A percentile compares a stretch with the other conserved stretches of the same genome.
Evolutionary conservation across 306 rosid genomes (phyloP).

Genomic region (Begonia loranthoides): DNA sequence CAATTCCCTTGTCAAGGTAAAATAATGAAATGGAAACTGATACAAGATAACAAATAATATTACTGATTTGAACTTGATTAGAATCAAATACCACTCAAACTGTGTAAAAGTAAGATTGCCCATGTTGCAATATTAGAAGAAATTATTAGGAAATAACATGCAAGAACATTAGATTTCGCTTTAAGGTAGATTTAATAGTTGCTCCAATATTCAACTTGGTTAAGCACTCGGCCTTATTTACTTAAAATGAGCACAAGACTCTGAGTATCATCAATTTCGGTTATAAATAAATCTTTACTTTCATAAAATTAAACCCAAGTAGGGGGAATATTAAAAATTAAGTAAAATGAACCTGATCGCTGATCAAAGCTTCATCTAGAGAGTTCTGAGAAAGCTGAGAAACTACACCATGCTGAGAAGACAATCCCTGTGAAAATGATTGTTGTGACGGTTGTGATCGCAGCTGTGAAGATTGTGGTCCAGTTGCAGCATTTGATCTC

Average conservation of each 20-base stretch:
- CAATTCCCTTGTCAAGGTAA: too few relatives aligned
- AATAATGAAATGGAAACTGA: too few relatives aligned
- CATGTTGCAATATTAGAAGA: too few relatives aligned
- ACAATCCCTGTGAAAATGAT: slow-evolving; percentile 73
- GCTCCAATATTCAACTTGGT: too few relatives aligned
- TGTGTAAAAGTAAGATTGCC: too few relatives aligned
- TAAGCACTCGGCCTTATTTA: too few relatives aligned
- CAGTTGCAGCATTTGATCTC: slow-evolving; percentile 39
- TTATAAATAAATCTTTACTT: slow-evolving; percentile 1
- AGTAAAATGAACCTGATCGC: slow-evolving; percentile 55
- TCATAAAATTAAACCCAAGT: background rate
- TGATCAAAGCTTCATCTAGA: slow-evolving; percentile 44
- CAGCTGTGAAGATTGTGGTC: slow-evolving; percentile 63
- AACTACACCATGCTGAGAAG: slow-evolving; percentile 66
- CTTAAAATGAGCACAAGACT: background rate
- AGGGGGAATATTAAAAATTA: slow-evolving; percentile 4
- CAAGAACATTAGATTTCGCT: too few relatives aligned
- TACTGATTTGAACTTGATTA: too few relatives aligned
- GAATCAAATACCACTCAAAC: too few relatives aligned
- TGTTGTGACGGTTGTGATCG: slow-evolving; percentile 83
- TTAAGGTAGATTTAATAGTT: too few relatives aligned
- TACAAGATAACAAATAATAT: too few relatives aligned
- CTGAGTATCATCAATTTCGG: background rate
- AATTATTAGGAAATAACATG: too few relatives aligned
- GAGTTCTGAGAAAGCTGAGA: slow-evolving; percentile 86